Conservation (phyloP, 2,329 filamentous ascomycete genomes). For the Aspergillus brasiliensis region DNA sequence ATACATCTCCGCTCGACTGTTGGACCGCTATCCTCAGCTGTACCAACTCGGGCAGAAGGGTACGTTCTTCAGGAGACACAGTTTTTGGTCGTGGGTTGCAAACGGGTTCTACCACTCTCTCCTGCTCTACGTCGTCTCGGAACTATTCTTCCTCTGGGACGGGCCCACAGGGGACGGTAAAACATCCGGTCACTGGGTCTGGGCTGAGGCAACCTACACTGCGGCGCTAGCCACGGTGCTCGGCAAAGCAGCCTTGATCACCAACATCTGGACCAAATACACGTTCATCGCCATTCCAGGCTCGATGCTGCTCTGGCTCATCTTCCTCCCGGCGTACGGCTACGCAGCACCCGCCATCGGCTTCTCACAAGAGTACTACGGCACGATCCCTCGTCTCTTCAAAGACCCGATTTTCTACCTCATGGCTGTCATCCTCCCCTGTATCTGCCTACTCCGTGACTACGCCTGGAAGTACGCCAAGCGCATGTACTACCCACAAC, state of each 20-base stretch:
- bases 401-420: constrained; percentile 85
- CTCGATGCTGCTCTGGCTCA: constrained; percentile 87
- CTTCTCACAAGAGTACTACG: constrained; percentile 81
- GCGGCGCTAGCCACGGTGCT: constrained; percentile 91
- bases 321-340: constrained; percentile 85
- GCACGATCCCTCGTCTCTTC: constrained; percentile 80
- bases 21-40: constrained; percentile 94
- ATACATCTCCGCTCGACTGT: constrained; percentile 88
- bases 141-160: constrained; percentile 81
- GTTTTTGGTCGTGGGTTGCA: constrained; percentile 87
- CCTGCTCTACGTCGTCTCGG: constrained; percentile 81
- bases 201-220: constrained; percentile 93
- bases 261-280: constrained; percentile 99
- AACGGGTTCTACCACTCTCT: constrained; percentile 97
- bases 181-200: constrained; percentile 92
- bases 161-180: constrained; percentile 76
- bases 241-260: constrained; percentile 90
- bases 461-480: constrained; percentile 97
- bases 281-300: constrained; percentile 94
- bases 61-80: constrained; percentile 88
- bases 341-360: constrained; percentile 79
- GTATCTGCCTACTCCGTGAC: constrained; percentile 81
- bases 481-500: constrained; percentile 93
- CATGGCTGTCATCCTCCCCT: constrained; percentile 77
- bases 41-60: constrained; percentile 93